Evolutionary conservation across 495 filamentous ascomycete genomes (phyloP), one percentile per base, ranked within the genome.

Genomic region (Lasiosphaeria hispida): DNA sequence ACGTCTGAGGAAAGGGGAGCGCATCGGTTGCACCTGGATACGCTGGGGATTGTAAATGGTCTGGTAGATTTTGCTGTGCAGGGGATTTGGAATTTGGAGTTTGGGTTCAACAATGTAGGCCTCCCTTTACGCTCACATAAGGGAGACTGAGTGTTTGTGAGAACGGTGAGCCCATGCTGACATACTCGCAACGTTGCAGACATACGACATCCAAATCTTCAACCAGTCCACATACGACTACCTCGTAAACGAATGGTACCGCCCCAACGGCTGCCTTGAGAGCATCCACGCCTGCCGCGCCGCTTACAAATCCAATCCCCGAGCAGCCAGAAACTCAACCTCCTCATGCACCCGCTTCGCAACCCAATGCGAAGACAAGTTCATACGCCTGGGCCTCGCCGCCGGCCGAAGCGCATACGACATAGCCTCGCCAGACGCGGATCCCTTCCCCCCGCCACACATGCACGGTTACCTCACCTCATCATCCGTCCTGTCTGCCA

Each of bases 1-100:
- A 73, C 75, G 15, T 62, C 77, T 39, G 61, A 68, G 0, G 74
- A 74, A 44, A 79, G 75, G 15, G 74, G 67, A 17, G 76, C 72
- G 1, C 67, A 76, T 11, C 61, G 69, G 44, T 75, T 88, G 14
- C 75, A 79, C 41, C 69, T 88, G 34, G 77, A 75, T 54, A 80
- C 82, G 19, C 67, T 85, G 10, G 75, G 80, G 8, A 79, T 85
- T 39, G 61, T 88, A 44, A 94, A 92, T 67, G 89, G 86, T n/a
- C 88, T 87, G 62, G 77, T 92, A 34, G 88, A 93, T 69, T 72
- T 83, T 39, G 63, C 80, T 14, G 77, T 82, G 3, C 88, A 92
- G 72, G 77, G 75, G 15, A 78, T 80, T 4, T 79, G 69, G 18
- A 89, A 87, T 58, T 81, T 85, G 0, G 70, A 81, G 7, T 84